Conservation (phyloP, 1,284 basidiomycete species). For the Cutaneotrichosporon sp. region DNA sequence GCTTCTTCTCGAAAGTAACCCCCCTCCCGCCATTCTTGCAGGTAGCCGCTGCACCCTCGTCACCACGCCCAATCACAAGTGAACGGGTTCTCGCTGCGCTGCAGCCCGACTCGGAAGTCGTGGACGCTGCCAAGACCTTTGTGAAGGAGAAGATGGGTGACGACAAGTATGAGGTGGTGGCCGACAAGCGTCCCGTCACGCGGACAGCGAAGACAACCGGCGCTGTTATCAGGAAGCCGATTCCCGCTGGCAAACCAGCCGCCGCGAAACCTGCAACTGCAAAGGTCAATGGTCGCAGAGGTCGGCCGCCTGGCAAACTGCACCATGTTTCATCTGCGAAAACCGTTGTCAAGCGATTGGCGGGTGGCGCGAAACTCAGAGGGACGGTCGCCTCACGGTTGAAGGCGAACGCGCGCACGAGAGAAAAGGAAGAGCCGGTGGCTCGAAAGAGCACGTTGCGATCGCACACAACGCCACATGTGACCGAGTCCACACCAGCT, state of each 20-base stretch:
- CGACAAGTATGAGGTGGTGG: constrained; percentile 20
- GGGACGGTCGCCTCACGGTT: constrained; percentile 12
- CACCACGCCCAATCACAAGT: constrained; percentile 17
- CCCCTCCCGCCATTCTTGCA: constrained; percentile 12
- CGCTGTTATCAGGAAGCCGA: background rate
- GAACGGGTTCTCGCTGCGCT: constrained; percentile 25
- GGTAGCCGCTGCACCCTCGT: constrained; percentile 7
- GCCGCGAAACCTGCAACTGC: background rate
- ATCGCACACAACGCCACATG: constrained; percentile 5
- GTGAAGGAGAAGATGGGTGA: constrained; percentile 27
- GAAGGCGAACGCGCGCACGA: constrained; percentile 9
- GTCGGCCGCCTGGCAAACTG: constrained; percentile 1
- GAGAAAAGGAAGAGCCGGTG: constrained; percentile 1
- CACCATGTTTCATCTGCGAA: constrained; percentile 5
- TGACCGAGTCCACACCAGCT: constrained; percentile 5
- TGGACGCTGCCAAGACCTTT: constrained; percentile 24
- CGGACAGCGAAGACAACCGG: background rate
- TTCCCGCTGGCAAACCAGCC: background rate
- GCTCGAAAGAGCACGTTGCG: constrained; percentile 20
- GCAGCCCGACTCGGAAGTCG: constrained; percentile 19
- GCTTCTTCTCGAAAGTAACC: constrained; percentile 19
- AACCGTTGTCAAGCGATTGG: constrained; percentile 11
- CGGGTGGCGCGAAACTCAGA: background rate
- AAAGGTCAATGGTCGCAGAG: background rate
- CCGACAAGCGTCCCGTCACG: constrained; percentile 12